Base-by-base conservation (phyloP, 2,329 filamentous ascomycete species). In the Epichloe coenophiala region DNA sequence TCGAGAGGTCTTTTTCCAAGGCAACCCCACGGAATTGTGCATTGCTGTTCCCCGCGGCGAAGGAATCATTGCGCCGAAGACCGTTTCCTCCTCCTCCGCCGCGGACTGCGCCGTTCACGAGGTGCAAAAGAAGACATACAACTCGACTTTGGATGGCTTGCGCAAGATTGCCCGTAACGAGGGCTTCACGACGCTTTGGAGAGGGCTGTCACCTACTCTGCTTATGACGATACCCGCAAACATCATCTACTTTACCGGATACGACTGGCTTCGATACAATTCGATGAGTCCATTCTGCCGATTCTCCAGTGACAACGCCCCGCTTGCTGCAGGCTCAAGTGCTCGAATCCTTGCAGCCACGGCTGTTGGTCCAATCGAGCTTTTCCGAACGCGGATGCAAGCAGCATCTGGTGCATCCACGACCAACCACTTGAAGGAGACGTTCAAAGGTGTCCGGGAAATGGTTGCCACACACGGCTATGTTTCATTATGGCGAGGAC, bases 221-320 rank as follows among this genome's bases (percentile, higher is more conserved):
- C 77, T 89, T 56, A 98, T 98, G 93, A 83, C 89, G 0, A 78
- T 98, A 5, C 93, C 93, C 0, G 88, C 83, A 27, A 98, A 98
- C 64, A 93, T 98, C 58, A 97, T 98, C 57, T 98, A 98, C 69
- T 96, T 97, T 61, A 94, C 93, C 12, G 93, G 93, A 39, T 98
- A 98, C 67, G 93, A 98, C 63, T 96, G 89, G 85, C 66, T 98
- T 52, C 83, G 93, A 37, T 86, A 77, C 56, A 85, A 87, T 59
- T 71, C 73, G 1, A 71, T 70, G 41, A 95, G 87, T 58, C 90
- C 89, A 0, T 77, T 97, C 55, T 76, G 75, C 37, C 73, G 72
- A 41, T 58, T 75, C 19, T 76, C 77, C 13, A 86, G 91, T 57
- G 76, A 79, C 8, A 88, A 87, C 58, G 81, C 86, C 5, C 89